Conservation (phyloP, 345 rosid species). For the Gossypioides kirkii region DNA sequence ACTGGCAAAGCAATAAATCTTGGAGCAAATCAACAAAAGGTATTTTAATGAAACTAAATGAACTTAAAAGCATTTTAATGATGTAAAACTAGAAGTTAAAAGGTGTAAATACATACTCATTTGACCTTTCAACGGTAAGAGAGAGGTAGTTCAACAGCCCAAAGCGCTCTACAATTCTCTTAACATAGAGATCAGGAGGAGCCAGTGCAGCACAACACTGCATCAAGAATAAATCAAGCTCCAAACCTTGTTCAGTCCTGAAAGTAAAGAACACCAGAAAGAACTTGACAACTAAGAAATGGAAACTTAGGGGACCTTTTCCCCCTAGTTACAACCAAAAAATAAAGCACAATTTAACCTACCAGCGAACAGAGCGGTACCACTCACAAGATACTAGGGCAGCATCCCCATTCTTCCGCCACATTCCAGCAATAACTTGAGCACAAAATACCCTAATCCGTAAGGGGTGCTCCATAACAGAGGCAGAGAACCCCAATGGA, state of each 20-base stretch:
- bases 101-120: constrained; percentile 49
- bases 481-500: constrained; percentile 78
- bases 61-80: not conserved
- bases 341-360: constrained; percentile 24
- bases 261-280: constrained; percentile 24
- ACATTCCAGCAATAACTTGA: constrained; percentile 91
- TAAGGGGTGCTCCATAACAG: constrained; percentile 84
- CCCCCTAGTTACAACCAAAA: not conserved
- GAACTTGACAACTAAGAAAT: not conserved
- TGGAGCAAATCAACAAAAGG: not conserved
- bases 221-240: constrained; percentile 89
- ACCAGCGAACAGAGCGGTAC: constrained; percentile 86
- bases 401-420: constrained; percentile 89
- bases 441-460: constrained; percentile 90
- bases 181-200: constrained; percentile 76
- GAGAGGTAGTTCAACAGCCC: constrained; percentile 64
- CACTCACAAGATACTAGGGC: constrained; percentile 64
- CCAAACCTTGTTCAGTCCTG: constrained; percentile 96
- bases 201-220: constrained; percentile 98
- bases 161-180: constrained; percentile 69
- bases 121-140: constrained; percentile 42
- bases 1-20: not conserved
- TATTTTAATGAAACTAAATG: not conserved
- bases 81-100: not conserved
- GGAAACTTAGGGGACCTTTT: not conserved